Evolutionary conservation across 1,139 yeast genomes (phyloP).

Genomic region (Diutina neorugosa): DNA sequence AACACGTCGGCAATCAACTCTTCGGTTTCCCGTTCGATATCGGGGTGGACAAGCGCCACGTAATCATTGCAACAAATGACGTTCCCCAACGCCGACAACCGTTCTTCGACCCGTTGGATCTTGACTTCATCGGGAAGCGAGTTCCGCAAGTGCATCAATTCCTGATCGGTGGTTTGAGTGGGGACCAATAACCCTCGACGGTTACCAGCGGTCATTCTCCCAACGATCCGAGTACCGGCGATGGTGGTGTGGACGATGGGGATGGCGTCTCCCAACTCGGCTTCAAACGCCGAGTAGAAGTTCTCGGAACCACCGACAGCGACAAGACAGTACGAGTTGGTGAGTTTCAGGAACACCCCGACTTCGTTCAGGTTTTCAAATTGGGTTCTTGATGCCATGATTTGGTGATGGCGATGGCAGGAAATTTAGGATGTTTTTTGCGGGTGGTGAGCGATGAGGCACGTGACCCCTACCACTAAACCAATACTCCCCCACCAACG

Average conservation of each 20-base stretch:
- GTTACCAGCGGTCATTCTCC: constrained; percentile 98
- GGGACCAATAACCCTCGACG: constrained; percentile 96
- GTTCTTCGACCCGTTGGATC: constrained; percentile 96
- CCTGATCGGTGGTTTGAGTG: constrained; percentile 98
- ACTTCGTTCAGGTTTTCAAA: constrained; percentile 98
- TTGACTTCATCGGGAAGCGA: constrained; percentile 93
- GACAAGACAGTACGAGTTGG: constrained; percentile 92
- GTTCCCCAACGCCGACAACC: constrained; percentile 92
- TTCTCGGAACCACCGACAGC: constrained; percentile 98
- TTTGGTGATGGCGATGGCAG: background rate
- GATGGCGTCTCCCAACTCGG: constrained; percentile 90
- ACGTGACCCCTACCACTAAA: background rate
- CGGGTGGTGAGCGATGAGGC: background rate
- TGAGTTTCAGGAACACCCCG: constrained; percentile 93
- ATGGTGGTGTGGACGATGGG: constrained; percentile 96
- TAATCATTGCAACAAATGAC: constrained; percentile 98
- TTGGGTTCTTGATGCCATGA: constrained; percentile 43
- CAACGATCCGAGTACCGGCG: constrained; percentile 96
- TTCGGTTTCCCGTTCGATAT: constrained; percentile 97
- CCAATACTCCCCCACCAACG: too few relatives aligned
- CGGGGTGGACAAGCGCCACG: constrained; percentile 98
- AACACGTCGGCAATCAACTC: constrained; percentile 97
- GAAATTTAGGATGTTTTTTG: background rate
- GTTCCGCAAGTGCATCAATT: constrained; percentile 93
- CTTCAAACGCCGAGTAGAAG: constrained; percentile 95